A percentile compares a stretch with the other conserved stretches of the same genome.
Evolutionary conservation across 345 rosid species (phyloP).

Genomic region (Salix arbutifolia): DNA sequence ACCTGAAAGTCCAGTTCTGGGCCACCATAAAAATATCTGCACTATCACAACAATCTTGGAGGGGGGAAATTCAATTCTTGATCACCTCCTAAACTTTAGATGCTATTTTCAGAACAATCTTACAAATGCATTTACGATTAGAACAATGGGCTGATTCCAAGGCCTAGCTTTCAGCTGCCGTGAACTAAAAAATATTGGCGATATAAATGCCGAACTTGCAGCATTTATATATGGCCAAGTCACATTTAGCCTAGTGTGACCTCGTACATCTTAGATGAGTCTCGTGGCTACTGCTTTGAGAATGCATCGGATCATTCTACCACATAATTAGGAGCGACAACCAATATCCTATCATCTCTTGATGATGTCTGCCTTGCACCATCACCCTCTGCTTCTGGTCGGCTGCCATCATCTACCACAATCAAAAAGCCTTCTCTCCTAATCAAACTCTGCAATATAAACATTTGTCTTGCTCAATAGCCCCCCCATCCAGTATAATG

Average conservation of each 20-base stretch:
- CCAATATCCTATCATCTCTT: slow-evolving; percentile 74
- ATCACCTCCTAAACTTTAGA: not conserved
- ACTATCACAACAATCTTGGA: not conserved
- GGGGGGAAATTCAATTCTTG: not conserved
- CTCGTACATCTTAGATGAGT: not conserved
- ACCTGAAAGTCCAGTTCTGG: not conserved
- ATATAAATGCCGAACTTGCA: not conserved
- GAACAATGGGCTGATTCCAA: not conserved
- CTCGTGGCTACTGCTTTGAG: not conserved
- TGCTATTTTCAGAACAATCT: not conserved
- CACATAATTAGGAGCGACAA: slow-evolving; percentile 83
- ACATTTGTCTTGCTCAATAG: not conserved
- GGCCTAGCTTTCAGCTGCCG: not conserved
- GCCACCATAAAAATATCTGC: not conserved
- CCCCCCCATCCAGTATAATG: not conserved
- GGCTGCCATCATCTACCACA: slow-evolving; percentile 70
- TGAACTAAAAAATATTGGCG: not conserved
- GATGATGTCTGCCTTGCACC: slow-evolving; percentile 40
- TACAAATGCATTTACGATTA: not conserved
- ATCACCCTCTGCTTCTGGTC: slow-evolving; percentile 39
- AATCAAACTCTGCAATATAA: slow-evolving; percentile 65
- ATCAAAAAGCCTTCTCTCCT: slow-evolving; percentile 79
- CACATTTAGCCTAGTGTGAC: not conserved
- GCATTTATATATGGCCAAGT: not conserved
- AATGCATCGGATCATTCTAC: slow-evolving; percentile 44